These are phyloP conservation scores for Pythium insidiosum DNA, from an alignment of 352 stramenopile species.

Conservation along the genomic window DNA sequence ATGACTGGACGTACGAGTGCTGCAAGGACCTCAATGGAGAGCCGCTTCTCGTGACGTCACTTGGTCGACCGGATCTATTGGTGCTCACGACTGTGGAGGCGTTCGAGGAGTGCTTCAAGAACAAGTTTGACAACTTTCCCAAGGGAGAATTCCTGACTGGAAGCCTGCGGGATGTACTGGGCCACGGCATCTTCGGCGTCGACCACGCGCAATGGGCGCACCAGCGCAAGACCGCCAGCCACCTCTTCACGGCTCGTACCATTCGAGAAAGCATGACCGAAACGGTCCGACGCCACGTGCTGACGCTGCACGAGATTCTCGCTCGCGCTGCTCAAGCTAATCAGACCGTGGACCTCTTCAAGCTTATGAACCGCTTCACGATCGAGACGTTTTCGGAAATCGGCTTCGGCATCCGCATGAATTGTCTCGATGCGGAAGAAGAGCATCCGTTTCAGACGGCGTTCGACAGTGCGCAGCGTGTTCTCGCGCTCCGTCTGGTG, in stretches of 20 bases:
- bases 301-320: conserved; percentile 18
- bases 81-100: conserved; percentile 28
- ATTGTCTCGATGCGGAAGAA: conserved; percentile 24
- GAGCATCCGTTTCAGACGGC: conserved; percentile 47
- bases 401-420: conserved; percentile 41
- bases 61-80: conserved; percentile 21
- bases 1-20: conserved; percentile 34
- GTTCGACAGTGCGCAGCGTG: conserved; percentile 32
- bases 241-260: conserved; percentile 34
- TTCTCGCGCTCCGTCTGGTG: conserved; percentile 21
- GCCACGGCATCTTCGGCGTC: conserved; percentile 46
- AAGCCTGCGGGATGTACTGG: conserved; percentile 22
- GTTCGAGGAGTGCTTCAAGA: conserved; percentile 51
- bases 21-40: conserved; percentile 23
- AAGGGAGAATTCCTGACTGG: conserved; percentile 31
- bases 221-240: conserved; percentile 44
- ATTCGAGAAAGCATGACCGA: conserved; percentile 41
- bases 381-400: conserved; percentile 51
- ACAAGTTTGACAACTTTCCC: conserved; percentile 60
- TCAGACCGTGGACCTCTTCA: conserved; percentile 26
- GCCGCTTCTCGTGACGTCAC: conserved; percentile 22
- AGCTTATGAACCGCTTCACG: conserved; percentile 35
- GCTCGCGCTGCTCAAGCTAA: conserved; percentile 1
- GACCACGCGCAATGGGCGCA: conserved; percentile 34
- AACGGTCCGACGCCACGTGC: conserved; percentile 20